These are phyloP conservation scores for Ogataea saltuana DNA, from an alignment of 805 yeast genomes.

Conservation along the genomic window DNA sequence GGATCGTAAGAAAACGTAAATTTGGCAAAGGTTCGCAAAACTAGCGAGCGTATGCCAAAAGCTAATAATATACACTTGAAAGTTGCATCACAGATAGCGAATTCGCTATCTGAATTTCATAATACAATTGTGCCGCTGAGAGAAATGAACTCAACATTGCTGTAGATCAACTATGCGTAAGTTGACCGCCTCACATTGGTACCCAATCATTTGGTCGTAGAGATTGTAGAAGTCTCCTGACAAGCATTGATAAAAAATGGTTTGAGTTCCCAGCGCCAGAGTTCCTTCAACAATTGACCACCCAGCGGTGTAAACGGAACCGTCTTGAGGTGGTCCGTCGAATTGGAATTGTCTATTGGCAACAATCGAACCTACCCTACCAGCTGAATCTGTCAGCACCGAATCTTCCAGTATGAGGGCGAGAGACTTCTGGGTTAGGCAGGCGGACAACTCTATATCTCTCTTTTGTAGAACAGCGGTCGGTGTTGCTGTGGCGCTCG, in stretches of 20 bases:
- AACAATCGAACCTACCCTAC: slow-evolving; percentile 77
- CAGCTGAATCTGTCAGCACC: slow-evolving; percentile 55
- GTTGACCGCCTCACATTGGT: slow-evolving; percentile 63
- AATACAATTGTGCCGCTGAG: too few species aligned
- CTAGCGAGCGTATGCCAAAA: too few species aligned
- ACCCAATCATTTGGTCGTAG: slow-evolving; percentile 63
- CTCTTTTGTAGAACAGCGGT: slow-evolving; percentile 30
- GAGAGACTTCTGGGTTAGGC: slow-evolving; percentile 51
- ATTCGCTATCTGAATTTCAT: too few species aligned
- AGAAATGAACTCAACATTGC: background rate
- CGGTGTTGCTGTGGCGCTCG: slow-evolving; percentile 29
- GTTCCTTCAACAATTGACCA: slow-evolving; percentile 61
- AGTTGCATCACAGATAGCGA: too few species aligned
- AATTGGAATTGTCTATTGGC: slow-evolving; percentile 81
- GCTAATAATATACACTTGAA: too few species aligned
- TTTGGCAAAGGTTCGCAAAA: too few species aligned
- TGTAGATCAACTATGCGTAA: slow-evolving; percentile 55
- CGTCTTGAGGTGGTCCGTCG: slow-evolving; percentile 81
- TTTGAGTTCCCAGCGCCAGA: slow-evolving; percentile 63
- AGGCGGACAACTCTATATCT: slow-evolving; percentile 37
- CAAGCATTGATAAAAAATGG: slow-evolving; percentile 70
- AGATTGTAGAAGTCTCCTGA: slow-evolving; percentile 80
- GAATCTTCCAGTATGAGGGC: slow-evolving; percentile 53
- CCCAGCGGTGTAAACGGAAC: slow-evolving; percentile 65
- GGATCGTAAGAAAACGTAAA: too few species aligned